phyloP scores from a whole-genome alignment of 345 rosid species.

The Luvunga scandens region DNA sequence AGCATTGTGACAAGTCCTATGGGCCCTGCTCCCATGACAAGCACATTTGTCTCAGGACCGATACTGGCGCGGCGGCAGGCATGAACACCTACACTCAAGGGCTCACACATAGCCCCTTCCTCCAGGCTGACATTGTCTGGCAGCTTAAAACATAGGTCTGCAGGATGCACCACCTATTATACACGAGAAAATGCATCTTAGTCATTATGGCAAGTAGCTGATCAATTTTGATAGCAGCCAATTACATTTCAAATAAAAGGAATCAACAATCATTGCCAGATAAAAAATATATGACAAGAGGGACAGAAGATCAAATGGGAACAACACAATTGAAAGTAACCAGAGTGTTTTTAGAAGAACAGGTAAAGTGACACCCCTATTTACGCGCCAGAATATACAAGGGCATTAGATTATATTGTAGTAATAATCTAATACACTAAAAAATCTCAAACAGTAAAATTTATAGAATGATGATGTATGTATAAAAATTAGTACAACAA shows the following conservation, averaged over 20 bases:
- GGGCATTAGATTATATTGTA: not conserved
- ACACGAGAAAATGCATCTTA: conserved; percentile 2
- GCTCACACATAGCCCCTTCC: conserved; percentile 99
- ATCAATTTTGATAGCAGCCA: conserved; percentile 1
- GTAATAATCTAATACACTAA: not conserved
- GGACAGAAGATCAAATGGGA: not conserved
- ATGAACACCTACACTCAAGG: conserved; percentile 87
- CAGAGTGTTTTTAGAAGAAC: not conserved
- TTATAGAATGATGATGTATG: not conserved
- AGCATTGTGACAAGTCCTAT: conserved; percentile 89
- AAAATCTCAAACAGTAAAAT: not conserved
- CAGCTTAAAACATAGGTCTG: conserved; percentile 78
- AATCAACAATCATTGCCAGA: not conserved
- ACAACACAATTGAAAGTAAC: not conserved
- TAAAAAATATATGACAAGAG: not conserved
- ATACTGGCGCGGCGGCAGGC: conserved; percentile 85
- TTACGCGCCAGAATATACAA: not conserved
- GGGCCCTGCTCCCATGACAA: conserved; percentile 90
- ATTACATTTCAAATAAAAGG: not conserved
- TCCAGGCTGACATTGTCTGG: conserved; percentile 90
- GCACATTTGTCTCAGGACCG: conserved; percentile 66
- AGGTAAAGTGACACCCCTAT: not conserved
- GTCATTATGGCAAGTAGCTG: not conserved
- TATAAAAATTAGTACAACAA: no score
- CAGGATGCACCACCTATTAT: conserved; percentile 88